Percentiles rank a stretch among this genome's conserved stretches.
These are phyloP conservation scores for Cephalotrichum gorgonifer DNA, from an alignment of 2,329 filamentous ascomycete species.

Conservation along the genomic window DNA sequence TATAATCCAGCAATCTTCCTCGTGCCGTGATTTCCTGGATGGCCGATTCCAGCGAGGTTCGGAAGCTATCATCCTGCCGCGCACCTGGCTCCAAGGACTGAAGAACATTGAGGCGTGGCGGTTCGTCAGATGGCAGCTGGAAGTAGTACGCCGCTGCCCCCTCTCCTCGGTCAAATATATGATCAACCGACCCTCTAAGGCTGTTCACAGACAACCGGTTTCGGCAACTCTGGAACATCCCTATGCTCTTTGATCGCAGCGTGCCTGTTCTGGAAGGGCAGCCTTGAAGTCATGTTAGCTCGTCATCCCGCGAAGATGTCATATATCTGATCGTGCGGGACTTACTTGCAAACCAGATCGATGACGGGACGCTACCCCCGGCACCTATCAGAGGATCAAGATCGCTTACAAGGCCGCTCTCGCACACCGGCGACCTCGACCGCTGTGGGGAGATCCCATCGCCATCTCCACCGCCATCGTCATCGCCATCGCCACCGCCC, in stretches of 20 bases:
- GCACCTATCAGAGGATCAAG: neutral
- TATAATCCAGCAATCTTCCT: neutral
- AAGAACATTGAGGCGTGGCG: neutral
- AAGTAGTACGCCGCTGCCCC: neutral
- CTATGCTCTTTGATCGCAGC: neutral
- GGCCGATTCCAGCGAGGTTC: neutral
- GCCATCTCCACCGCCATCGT: too few relatives aligned
- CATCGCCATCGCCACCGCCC: neutral
- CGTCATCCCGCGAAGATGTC: neutral
- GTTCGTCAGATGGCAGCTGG: neutral
- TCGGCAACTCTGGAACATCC: slow-evolving; percentile 1
- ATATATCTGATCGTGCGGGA: neutral
- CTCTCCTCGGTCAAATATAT: neutral
- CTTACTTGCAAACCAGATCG: slow-evolving; percentile 2
- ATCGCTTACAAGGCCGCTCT: neutral
- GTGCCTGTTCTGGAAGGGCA: neutral
- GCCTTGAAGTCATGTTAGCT: neutral
- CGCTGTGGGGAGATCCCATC: neutral
- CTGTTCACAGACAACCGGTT: neutral
- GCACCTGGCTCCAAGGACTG: neutral
- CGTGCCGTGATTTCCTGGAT: neutral
- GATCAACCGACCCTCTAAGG: neutral
- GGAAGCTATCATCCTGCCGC: neutral
- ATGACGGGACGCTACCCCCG: neutral
- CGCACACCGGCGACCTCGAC: neutral